These are phyloP conservation scores for Melampsora abietis-canadensis DNA, from an alignment of 1,284 basidiomycete species.

Conservation along the genomic window DNA sequence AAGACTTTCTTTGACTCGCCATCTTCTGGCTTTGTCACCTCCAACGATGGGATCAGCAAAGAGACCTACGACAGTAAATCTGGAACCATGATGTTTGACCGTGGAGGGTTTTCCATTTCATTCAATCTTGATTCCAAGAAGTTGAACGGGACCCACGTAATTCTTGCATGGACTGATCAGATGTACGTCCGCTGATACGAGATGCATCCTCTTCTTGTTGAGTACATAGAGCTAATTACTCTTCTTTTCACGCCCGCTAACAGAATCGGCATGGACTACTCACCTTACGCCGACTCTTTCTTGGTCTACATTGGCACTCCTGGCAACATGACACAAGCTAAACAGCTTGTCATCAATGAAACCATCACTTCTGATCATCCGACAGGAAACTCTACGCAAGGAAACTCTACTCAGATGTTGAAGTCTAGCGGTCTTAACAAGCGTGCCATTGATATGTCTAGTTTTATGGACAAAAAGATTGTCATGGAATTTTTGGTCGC, in stretches of 20 bases:
- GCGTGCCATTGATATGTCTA: background rate
- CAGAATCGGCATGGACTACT: background rate
- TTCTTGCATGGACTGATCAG: slow-evolving; percentile 2
- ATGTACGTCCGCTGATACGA: background rate
- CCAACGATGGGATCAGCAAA: slow-evolving; percentile 1
- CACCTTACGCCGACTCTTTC: background rate
- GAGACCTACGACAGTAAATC: background rate
- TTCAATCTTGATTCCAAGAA: background rate
- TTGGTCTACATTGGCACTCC: background rate
- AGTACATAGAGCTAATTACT: background rate
- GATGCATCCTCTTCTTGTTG: background rate
- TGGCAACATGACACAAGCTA: background rate
- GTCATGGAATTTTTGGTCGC: background rate
- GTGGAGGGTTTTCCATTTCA: background rate
- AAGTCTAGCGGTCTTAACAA: background rate
- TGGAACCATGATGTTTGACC: background rate
- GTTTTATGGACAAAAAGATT: slow-evolving; percentile 2
- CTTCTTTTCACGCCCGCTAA: background rate
- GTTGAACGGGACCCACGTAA: background rate
- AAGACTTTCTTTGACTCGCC: slow-evolving; percentile 6
- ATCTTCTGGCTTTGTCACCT: background rate
- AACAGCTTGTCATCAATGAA: background rate
- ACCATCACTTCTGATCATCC: background rate
- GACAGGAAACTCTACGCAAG: background rate
- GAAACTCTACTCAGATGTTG: background rate